A percentile compares a stretch with the other conserved stretches of the same genome.
Evolutionary conservation across 441 rosid genomes (phyloP).

Genomic region (Metrosideros polymorpha): DNA sequence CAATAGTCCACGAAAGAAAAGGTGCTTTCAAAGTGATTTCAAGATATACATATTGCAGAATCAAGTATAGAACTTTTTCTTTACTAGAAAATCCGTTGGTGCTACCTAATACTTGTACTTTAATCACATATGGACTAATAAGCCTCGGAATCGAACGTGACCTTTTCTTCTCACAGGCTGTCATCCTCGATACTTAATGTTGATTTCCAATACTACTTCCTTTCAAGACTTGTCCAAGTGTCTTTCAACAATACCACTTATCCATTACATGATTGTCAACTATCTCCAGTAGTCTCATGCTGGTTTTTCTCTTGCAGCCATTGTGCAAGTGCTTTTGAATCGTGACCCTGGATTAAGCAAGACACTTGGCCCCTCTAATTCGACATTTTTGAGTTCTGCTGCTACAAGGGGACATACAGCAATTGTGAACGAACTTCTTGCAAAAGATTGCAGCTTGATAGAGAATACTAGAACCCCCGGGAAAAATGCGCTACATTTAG

Average conservation of each 20-base stretch:
- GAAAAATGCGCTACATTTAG: constrained; percentile 82
- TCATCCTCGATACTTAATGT: not conserved
- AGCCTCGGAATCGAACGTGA: not conserved
- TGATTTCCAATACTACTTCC: not conserved
- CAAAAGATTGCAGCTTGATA: too few relatives aligned
- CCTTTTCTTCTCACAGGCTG: not conserved
- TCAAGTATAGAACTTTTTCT: not conserved
- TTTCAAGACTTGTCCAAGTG: not conserved
- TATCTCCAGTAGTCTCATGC: not conserved
- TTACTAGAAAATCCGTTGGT: not conserved
- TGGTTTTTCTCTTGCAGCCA: constrained; percentile 42
- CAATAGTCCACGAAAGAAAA: not conserved
- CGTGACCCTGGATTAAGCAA: constrained; percentile 68
- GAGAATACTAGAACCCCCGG: constrained; percentile 62
- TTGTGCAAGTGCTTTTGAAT: constrained; percentile 73
- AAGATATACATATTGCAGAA: not conserved
- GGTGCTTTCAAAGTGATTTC: not conserved
- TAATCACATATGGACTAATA: not conserved
- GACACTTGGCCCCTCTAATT: constrained; percentile 64
- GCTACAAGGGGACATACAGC: constrained; percentile 81
- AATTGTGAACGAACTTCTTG: too few relatives aligned
- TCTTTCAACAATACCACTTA: not conserved
- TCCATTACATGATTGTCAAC: not conserved
- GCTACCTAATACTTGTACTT: not conserved
- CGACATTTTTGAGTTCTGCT: constrained; percentile 84